Evolutionary conservation across 1,284 basidiomycete genomes (phyloP).

Genomic region (Cryptococcus maquisensis): DNA sequence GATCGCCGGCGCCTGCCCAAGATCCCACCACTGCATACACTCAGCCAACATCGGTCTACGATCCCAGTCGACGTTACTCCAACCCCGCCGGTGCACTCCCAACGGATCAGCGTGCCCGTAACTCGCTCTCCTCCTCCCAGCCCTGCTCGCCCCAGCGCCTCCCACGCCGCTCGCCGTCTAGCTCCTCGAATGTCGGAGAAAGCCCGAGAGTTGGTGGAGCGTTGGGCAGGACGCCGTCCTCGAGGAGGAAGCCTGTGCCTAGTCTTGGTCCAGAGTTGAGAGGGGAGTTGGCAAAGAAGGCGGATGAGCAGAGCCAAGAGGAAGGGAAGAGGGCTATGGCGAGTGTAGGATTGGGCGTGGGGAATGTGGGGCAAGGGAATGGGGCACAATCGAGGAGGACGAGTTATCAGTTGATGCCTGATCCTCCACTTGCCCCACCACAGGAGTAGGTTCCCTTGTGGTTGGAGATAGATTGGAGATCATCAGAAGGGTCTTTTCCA

Average conservation of each 20-base stretch:
- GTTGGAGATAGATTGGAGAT: neutral
- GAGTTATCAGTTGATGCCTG: slow-evolving; percentile 22
- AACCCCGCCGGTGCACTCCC: neutral
- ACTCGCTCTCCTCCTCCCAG: neutral
- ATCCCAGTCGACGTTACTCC: neutral
- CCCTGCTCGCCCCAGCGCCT: neutral
- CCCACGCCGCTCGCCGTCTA: neutral
- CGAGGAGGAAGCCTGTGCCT: slow-evolving; percentile 31
- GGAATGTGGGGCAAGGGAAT: neutral
- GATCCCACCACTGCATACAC: neutral
- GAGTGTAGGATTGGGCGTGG: neutral
- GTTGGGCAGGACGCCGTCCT: slow-evolving; percentile 3
- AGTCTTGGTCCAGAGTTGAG: slow-evolving; percentile 28
- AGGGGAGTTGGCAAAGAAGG: slow-evolving; percentile 18
- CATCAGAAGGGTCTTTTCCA: neutral
- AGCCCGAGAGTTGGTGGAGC: neutral
- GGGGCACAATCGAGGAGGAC: slow-evolving; percentile 7
- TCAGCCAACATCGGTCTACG: neutral
- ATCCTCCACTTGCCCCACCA: slow-evolving; percentile 14
- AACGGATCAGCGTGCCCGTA: neutral
- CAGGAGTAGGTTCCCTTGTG: neutral
- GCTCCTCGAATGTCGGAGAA: neutral
- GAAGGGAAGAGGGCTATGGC: neutral
- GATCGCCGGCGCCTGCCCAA: neutral
- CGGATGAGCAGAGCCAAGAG: slow-evolving; percentile 4